A percentile compares a stretch with the other conserved stretches of the same genome.
These are phyloP conservation scores for Phytophthora syringae DNA, from an alignment of 352 stramenopile species.

Conservation along the genomic window DNA sequence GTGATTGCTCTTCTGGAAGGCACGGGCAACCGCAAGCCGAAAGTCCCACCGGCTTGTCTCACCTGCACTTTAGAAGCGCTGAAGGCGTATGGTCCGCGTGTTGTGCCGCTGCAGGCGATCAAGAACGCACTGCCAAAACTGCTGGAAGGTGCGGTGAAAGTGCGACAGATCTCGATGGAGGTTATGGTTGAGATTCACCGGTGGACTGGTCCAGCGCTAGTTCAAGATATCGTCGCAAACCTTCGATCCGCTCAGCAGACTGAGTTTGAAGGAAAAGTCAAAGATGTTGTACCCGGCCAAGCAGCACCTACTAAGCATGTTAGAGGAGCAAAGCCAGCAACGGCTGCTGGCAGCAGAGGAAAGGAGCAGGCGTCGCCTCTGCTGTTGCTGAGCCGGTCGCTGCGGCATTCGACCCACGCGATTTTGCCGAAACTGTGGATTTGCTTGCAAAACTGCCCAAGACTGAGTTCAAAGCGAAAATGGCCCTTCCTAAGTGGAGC, in stretches of 20 bases:
- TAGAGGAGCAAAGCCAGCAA: constrained; percentile 57
- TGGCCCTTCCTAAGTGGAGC: constrained; percentile 85
- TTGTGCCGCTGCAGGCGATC: constrained; percentile 73
- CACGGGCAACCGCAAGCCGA: constrained; percentile 89
- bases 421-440: constrained; percentile 88
- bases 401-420: constrained; percentile 71
- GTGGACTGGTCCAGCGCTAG: constrained; percentile 75
- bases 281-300: constrained; percentile 74
- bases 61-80: constrained; percentile 70
- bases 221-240: constrained; percentile 83
- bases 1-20: constrained; percentile 78
- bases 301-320: constrained; percentile 76
- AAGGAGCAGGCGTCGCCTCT: constrained; percentile 14
- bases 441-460: constrained; percentile 81
- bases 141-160: constrained; percentile 86
- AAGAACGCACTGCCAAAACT: constrained; percentile 72
- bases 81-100: constrained; percentile 79
- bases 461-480: constrained; percentile 81
- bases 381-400: constrained; percentile 12
- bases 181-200: constrained; percentile 84
- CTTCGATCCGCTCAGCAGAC: constrained; percentile 85
- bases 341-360: constrained; percentile 11
- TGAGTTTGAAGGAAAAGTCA: constrained; percentile 80
- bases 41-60: constrained; percentile 81
- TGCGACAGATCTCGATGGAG: constrained; percentile 79